A percentile compares a stretch with the other conserved stretches of the same genome.
Conservation (phyloP, 1,284 basidiomycete species). For the Ganoderma lucidum region DNA sequence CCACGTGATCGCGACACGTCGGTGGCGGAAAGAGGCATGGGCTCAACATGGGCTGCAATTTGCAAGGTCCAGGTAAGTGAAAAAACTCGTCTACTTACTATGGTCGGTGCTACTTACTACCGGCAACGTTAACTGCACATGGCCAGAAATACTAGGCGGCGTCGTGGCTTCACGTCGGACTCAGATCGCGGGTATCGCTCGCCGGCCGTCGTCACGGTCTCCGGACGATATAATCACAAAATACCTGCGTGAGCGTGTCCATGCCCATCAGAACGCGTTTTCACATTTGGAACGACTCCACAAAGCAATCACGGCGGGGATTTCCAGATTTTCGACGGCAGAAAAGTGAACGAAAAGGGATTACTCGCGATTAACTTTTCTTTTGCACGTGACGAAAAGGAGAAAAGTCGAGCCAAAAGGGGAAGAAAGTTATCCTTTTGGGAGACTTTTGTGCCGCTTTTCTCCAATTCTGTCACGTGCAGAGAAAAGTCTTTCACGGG, state of each 20-base stretch:
- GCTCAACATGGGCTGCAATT: not conserved
- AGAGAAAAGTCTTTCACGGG: no score
- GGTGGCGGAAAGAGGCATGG: not conserved
- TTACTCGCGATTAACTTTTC: no score
- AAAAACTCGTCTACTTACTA: not conserved
- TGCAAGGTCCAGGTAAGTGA: not conserved
- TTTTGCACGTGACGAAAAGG: no score
- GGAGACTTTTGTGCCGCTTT: no score
- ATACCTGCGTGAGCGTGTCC: not conserved
- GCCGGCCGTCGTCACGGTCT: not conserved
- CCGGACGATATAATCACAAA: not conserved
- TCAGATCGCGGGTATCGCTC: not conserved
- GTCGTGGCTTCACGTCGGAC: not conserved
- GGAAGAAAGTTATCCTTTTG: no score
- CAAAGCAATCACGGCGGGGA: not conserved
- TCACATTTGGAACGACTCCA: not conserved
- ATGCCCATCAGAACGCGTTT: not conserved
- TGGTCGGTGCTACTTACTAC: not conserved
- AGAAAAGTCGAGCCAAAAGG: no score
- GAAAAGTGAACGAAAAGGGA: no score
- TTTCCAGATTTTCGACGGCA: no score
- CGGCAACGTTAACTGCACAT: not conserved
- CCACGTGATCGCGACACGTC: constrained; percentile 9
- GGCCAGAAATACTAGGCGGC: not conserved
- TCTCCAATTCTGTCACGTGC: no score